Base-by-base conservation (phyloP, 768 basidiomycete genomes). In the Naganishia vishniacii region DNA sequence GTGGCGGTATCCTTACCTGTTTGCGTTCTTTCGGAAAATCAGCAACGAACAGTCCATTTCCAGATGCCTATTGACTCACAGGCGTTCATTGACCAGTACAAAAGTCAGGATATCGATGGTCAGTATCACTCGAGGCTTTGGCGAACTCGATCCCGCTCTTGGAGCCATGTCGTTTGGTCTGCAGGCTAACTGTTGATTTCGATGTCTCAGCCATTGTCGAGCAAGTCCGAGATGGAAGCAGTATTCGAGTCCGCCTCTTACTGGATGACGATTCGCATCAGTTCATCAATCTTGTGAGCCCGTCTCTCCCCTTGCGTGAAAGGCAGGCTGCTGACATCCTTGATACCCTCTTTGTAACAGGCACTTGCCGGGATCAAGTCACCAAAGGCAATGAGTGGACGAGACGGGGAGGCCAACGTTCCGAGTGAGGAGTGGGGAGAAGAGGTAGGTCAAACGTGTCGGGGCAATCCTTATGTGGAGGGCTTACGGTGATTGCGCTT, bases 211-310 rank as follows among this genome's bases (percentile, higher is more conserved):
- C 88, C 49, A 83, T 97, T 65, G 89, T 98, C 64, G 94, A 99
- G 78, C 86, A 88, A 73, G 91, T 97, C 59, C 84, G 88, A 53
- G 93, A 98, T 73, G 94, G 92, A 51, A 87, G 89, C 23, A 93
- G 90, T 29, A 79, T 98, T 31, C 87, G 94, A 23, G 84, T 88
- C 49, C 86, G 95, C 53, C 83, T 98, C 48, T 80, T 95, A 61
- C 84, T 97, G 80, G 88, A 91, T 18, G 85, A 89, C 46, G 88
- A 86, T 12, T 85, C 88, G 63, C 95, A 99, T 73, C 95, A 95
- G 79, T 81, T 93, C 62, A 82, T 87, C 75, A 95, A 91, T 73
- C 83, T 97, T 67, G 71, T 75, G 59, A 82, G 87, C 8, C 65
- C 8, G 25, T 29, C 29, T 41, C 58, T 18, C 16, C 18, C 15